Percentiles rank a stretch among this genome's conserved stretches.
Conservation (phyloP, 129 eudicot genomes). For the Silybum marianum region DNA sequence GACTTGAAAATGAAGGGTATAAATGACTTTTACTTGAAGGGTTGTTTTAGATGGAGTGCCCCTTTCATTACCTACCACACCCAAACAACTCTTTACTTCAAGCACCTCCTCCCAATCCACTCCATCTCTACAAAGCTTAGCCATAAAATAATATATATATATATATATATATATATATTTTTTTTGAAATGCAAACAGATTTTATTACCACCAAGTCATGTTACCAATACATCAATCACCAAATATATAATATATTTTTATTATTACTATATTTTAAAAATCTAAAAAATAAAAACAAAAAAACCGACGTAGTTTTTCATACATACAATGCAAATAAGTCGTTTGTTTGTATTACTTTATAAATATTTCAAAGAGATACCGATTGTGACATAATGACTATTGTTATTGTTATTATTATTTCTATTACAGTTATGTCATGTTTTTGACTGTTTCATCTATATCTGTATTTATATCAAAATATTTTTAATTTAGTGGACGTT, state of each 20-base stretch:
- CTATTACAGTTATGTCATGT: background rate
- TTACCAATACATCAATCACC: too few relatives aligned
- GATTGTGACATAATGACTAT: background rate
- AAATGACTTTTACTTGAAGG: constrained; percentile 43
- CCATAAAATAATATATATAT: too few relatives aligned
- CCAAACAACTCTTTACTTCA: constrained; percentile 21
- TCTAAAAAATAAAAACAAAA: too few relatives aligned
- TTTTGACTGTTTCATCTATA: background rate
- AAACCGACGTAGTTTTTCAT: background rate
- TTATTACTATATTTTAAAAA: too few relatives aligned
- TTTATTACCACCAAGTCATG: too few relatives aligned
- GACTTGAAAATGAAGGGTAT: constrained; percentile 13
- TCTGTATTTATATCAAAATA: background rate
- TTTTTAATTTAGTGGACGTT: background rate
- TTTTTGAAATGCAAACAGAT: too few relatives aligned
- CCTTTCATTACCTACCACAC: constrained; percentile 58
- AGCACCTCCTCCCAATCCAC: background rate
- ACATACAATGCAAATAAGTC: background rate
- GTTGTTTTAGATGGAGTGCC: constrained; percentile 37
- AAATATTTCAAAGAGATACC: background rate
- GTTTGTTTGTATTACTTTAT: background rate
- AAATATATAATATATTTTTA: background rate
- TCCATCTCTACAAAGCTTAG: background rate
- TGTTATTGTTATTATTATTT: background rate
- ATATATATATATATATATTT: too few relatives aligned